Percentiles rank a stretch among this genome's conserved stretches.
Evolutionary conservation across 228 moss, liverwort and hornwort genomes (phyloP).

Genomic region (Sphagnum fallax): DNA sequence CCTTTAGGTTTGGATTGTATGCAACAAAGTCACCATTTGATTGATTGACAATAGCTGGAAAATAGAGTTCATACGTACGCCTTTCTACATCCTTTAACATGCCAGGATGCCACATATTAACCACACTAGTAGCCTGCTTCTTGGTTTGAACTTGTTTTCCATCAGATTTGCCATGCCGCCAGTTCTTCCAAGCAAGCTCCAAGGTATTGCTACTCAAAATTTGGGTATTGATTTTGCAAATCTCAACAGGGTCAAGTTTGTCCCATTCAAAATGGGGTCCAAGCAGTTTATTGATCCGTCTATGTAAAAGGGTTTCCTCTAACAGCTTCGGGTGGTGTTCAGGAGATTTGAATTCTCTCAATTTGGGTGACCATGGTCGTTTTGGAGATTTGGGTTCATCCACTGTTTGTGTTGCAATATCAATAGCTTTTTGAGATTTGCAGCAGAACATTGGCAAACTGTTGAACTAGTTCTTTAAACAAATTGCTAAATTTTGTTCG

Average conservation of each 20-base stretch:
- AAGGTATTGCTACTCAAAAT: background rate
- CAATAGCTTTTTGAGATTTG: conserved; percentile 38
- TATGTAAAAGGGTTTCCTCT: background rate
- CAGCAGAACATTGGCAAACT: conserved; percentile 52
- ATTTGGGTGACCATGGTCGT: background rate
- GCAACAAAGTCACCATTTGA: conserved; percentile 28
- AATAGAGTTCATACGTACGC: conserved; percentile 14
- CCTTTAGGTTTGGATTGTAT: conserved; percentile 17
- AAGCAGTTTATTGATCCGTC: background rate
- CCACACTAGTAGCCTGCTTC: background rate
- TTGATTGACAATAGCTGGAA: conserved; percentile 29
- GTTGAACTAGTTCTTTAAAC: background rate
- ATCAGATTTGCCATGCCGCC: background rate
- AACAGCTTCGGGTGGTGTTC: background rate
- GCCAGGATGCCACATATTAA: conserved; percentile 12
- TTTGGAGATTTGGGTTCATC: conserved; percentile 1
- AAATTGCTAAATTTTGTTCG: background rate
- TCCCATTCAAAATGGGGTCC: background rate
- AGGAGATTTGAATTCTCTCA: background rate
- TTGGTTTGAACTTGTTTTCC: background rate
- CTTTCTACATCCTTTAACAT: conserved; percentile 5
- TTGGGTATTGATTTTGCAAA: background rate
- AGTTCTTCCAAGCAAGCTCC: background rate
- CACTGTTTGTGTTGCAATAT: conserved; percentile 15
- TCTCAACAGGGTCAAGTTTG: conserved; percentile 1